Evolutionary conservation across 2,329 filamentous ascomycete species (phyloP).

Genomic region (Trichoderma sp.): DNA sequence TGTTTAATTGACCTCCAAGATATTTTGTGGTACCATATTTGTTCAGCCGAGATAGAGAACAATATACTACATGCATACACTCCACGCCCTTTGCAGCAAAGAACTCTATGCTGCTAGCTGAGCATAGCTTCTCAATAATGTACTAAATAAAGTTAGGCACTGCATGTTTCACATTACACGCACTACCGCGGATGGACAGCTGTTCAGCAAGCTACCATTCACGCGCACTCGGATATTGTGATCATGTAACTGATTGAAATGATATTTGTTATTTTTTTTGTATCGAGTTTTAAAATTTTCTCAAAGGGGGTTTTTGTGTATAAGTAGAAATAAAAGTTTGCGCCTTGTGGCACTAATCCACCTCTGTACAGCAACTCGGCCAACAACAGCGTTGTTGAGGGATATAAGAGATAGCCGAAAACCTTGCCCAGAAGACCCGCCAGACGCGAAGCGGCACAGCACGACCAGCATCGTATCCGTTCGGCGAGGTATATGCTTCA

Average conservation of each 20-base stretch:
- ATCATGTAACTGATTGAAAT: neutral
- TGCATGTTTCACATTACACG: neutral
- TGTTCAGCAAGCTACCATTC: neutral
- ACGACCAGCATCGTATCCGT: neutral
- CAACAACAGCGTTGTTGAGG: neutral
- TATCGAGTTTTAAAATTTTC: neutral
- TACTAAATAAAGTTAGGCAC: neutral
- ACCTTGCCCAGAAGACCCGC: neutral
- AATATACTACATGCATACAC: neutral
- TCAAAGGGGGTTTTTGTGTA: neutral
- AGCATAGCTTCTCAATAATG: neutral
- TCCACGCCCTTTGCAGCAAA: neutral
- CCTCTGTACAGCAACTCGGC: neutral
- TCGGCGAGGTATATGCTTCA: neutral
- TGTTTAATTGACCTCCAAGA: neutral
- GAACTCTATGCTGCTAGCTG: neutral
- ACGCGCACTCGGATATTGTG: neutral
- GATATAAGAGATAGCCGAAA: neutral
- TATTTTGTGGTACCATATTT: neutral
- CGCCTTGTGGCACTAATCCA: conserved; percentile 5
- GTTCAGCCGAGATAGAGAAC: neutral
- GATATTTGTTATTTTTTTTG: neutral
- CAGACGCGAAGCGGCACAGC: neutral
- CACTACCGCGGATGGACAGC: neutral
- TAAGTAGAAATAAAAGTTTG: neutral